These are phyloP conservation scores for Avena atlantica DNA, from an alignment of 176 grass and related monocot genomes.

Conservation along the genomic window DNA sequence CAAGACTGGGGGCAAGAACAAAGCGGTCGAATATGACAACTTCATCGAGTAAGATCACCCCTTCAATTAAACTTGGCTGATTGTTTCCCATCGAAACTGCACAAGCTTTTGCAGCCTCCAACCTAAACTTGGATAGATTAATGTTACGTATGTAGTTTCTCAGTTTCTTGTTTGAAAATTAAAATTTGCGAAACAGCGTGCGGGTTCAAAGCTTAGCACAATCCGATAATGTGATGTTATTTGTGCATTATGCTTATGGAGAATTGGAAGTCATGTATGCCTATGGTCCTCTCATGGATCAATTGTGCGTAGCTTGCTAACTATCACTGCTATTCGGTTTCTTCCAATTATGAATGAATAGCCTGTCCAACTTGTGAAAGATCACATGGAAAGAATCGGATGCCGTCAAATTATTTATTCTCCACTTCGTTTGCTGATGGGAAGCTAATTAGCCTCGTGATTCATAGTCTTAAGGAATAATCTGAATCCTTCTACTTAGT, in stretches of 20 bases:
- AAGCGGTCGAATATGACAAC: conserved; percentile 92
- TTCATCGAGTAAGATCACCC: conserved; percentile 87
- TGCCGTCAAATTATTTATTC: background rate
- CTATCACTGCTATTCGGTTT: background rate
- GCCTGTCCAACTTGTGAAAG: background rate
- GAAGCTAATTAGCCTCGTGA: background rate
- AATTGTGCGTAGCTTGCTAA: background rate
- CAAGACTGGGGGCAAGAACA: conserved; percentile 88
- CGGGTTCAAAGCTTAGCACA: background rate
- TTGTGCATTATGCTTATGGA: background rate
- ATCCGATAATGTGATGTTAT: background rate
- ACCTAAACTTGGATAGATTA: background rate
- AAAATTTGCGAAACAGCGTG: too few relatives aligned
- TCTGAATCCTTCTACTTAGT: background rate
- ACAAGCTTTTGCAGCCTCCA: background rate
- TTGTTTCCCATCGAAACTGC: background rate
- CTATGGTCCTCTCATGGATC: background rate
- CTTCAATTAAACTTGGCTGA: background rate
- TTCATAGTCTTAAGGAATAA: background rate
- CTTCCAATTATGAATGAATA: background rate
- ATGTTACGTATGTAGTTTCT: background rate
- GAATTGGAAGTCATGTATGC: background rate
- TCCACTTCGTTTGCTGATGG: background rate
- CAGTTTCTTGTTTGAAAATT: background rate
- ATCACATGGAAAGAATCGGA: background rate